Evolutionary conservation across 2,329 filamentous ascomycete species (phyloP).

Genomic region (Fusarium devonianum): DNA sequence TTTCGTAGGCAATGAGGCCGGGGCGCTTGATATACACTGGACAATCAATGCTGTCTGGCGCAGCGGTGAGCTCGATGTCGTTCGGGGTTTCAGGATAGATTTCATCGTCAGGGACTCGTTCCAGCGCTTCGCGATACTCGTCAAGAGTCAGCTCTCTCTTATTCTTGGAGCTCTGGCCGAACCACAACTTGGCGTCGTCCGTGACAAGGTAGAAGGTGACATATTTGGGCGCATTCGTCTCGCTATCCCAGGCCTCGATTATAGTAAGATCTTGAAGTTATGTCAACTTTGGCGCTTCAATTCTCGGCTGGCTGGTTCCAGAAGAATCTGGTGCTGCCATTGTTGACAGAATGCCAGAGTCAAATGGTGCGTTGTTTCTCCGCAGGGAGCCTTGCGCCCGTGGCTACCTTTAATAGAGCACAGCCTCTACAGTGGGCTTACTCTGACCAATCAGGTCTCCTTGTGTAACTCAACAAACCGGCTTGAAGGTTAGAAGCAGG

Average conservation of each 20-base stretch:
- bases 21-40: slow-evolving; percentile 12
- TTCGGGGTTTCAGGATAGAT: slow-evolving; percentile 8
- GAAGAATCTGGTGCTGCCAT: too few species aligned
- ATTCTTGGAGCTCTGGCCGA: slow-evolving; percentile 16
- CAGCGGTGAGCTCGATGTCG: slow-evolving; percentile 1
- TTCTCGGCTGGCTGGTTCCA: too few species aligned
- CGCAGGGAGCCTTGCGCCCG: too few species aligned
- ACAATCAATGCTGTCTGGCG: slow-evolving; percentile 3
- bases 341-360: too few species aligned
- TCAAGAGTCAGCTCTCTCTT: slow-evolving; percentile 11
- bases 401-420: too few species aligned
- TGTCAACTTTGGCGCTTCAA: too few species aligned
- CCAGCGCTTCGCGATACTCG: slow-evolving; percentile 5
- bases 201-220: slow-evolving; percentile 17
- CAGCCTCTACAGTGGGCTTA: too few species aligned
- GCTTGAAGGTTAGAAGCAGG: too few species aligned
- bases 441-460: too few species aligned
- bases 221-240: slow-evolving; percentile 10
- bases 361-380: too few species aligned
- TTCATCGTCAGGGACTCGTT: slow-evolving; percentile 6
- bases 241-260: slow-evolving; percentile 8
- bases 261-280: slow-evolving; percentile 9
- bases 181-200: slow-evolving; percentile 11
- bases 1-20: slow-evolving; percentile 7
- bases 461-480: too few species aligned